phyloP scores from a whole-genome alignment of 225 moss, liverwort and hornwort species.

The Polytrichum formosum region DNA sequence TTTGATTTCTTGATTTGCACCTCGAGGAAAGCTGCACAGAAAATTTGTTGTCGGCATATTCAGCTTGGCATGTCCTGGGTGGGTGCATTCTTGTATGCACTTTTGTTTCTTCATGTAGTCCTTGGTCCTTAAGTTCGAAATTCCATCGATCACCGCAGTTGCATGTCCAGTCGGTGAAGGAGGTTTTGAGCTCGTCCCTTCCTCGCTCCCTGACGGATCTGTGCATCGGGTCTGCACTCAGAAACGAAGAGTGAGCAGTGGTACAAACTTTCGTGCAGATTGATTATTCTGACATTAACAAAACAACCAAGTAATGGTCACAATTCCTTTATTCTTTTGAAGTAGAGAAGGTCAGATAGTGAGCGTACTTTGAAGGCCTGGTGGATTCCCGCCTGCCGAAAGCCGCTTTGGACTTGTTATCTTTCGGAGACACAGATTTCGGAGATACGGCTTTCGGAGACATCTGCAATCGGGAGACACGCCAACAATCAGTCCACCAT shows the following conservation, averaged over 20 bases:
- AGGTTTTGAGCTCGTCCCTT: conserved; percentile 24
- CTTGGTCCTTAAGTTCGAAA: background rate
- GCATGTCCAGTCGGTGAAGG: conserved; percentile 20
- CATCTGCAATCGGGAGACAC: conserved; percentile 9
- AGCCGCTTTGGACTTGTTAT: conserved; percentile 16
- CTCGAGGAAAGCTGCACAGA: background rate
- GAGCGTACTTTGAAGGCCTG: conserved; percentile 17
- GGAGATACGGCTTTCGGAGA: too few species aligned
- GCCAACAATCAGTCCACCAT: background rate
- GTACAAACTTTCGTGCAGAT: too few species aligned
- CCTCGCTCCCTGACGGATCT: conserved; percentile 22
- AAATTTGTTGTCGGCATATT: background rate
- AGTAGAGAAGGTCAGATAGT: too few species aligned
- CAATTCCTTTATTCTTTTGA: too few species aligned
- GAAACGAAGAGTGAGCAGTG: too few species aligned
- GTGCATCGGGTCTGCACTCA: conserved; percentile 18
- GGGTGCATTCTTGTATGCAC: background rate
- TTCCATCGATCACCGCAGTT: conserved; percentile 17
- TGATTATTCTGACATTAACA: too few species aligned
- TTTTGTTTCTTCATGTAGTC: background rate
- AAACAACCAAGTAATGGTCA: too few species aligned
- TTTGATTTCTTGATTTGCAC: background rate
- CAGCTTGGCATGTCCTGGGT: background rate
- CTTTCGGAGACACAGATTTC: conserved; percentile 5
- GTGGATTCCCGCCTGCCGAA: conserved; percentile 24